Evolutionary conservation across 306 rosid genomes (phyloP).

Genomic region (Lotus japonicus): DNA sequence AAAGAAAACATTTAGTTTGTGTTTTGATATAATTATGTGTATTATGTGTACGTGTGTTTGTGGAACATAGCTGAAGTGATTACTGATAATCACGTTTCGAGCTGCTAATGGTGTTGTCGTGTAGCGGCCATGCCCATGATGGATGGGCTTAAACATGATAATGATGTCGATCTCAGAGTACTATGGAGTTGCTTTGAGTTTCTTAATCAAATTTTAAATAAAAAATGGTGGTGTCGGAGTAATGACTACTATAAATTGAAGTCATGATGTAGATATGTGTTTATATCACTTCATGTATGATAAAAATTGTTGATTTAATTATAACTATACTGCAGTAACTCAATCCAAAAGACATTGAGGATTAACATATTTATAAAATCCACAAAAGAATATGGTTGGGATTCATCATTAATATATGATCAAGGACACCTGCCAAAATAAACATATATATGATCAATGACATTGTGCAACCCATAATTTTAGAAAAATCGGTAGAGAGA

Average conservation of each 20-base stretch:
- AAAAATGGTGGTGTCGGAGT: background rate
- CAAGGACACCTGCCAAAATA: too few species aligned
- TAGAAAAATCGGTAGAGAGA: too few species aligned
- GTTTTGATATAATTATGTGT: background rate
- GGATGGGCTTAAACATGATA: slow-evolving; percentile 19
- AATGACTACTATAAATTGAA: background rate
- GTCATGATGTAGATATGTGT: slow-evolving; percentile 16
- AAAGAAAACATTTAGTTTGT: slow-evolving; percentile 11
- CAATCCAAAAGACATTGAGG: background rate
- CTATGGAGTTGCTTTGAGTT: slow-evolving; percentile 5
- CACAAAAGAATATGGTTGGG: background rate
- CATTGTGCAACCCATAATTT: too few species aligned
- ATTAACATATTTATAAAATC: background rate
- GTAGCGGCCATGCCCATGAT: slow-evolving; percentile 2
- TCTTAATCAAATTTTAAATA: background rate
- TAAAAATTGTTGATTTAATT: too few species aligned
- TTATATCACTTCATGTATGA: background rate
- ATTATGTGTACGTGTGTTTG: too few species aligned
- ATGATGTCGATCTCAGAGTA: slow-evolving; percentile 21
- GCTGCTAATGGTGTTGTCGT: slow-evolving; percentile 16
- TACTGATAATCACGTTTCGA: slow-evolving; percentile 15
- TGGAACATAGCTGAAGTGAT: background rate
- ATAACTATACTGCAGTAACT: background rate
- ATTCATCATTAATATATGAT: too few species aligned
- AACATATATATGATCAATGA: too few species aligned